Percentiles rank a stretch among this genome's conserved stretches.
Conservation (phyloP, 1,284 basidiomycete genomes). For the Ganoderma leucocontextum region DNA sequence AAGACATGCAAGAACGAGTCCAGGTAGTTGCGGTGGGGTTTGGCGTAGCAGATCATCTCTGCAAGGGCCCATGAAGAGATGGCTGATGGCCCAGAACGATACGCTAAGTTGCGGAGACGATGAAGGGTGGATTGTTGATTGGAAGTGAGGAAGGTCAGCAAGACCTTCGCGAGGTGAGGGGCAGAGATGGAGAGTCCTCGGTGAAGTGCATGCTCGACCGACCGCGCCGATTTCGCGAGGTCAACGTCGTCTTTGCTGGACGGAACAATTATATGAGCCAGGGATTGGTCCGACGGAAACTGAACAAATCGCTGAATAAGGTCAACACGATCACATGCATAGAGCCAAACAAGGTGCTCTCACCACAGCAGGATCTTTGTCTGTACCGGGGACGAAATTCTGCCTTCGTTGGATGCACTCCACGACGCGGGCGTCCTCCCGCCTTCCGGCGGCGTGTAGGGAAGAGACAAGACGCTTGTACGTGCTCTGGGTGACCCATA, state of each 20-base stretch:
- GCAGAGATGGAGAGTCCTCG: not conserved
- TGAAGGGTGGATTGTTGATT: slow-evolving; percentile 19
- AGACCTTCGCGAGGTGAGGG: slow-evolving; percentile 5
- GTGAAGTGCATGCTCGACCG: slow-evolving; percentile 10
- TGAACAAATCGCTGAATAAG: not conserved
- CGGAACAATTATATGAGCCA: not conserved
- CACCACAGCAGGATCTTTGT: not conserved
- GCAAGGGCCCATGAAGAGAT: slow-evolving; percentile 45
- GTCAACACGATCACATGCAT: not conserved
- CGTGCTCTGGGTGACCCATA: slow-evolving; percentile 21
- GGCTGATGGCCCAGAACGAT: slow-evolving; percentile 20
- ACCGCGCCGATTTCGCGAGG: slow-evolving; percentile 4
- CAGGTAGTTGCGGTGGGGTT: slow-evolving; percentile 31
- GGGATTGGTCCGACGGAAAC: too few species aligned
- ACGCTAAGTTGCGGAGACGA: slow-evolving; percentile 34
- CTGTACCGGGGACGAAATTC: too few species aligned
- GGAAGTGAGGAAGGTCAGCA: not conserved
- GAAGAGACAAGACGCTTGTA: not conserved
- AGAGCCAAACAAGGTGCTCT: not conserved
- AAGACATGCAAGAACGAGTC: slow-evolving; percentile 35
- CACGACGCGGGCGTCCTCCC: not conserved
- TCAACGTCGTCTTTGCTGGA: not conserved
- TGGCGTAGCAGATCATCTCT: slow-evolving; percentile 46
- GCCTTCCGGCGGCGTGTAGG: not conserved
- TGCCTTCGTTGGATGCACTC: too few species aligned